Percentiles rank a stretch among this genome's conserved stretches.
Conservation (phyloP, 306 rosid species). For the Carpinus viminea region DNA sequence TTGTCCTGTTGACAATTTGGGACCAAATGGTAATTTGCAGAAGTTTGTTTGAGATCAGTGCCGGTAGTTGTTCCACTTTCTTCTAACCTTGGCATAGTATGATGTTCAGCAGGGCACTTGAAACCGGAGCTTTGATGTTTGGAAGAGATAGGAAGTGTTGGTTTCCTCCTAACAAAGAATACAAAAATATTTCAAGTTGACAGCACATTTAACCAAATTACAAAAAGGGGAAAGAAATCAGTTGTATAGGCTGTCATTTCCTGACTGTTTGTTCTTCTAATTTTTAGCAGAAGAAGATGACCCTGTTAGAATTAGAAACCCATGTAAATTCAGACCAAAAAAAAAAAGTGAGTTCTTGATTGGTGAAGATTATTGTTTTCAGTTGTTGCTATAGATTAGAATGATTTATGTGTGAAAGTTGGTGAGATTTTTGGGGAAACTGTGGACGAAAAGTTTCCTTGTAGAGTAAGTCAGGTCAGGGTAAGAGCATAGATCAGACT, state of each 20-base stretch:
- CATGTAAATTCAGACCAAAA: conserved; percentile 38
- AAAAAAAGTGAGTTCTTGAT: conserved; percentile 31
- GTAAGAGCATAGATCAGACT: conserved; percentile 6
- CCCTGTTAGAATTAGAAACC: conserved; percentile 48
- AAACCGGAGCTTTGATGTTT: conserved; percentile 56
- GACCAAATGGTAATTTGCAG: conserved; percentile 66
- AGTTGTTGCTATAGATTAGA: conserved; percentile 45
- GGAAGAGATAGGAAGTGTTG: conserved; percentile 27
- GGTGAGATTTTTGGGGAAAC: conserved; percentile 34
- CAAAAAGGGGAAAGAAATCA: conserved; percentile 22
- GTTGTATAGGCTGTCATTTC: conserved; percentile 79
- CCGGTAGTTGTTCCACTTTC: conserved; percentile 2
- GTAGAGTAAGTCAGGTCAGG: conserved; percentile 24
- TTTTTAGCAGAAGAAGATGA: conserved; percentile 83
- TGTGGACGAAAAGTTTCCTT: conserved; percentile 6
- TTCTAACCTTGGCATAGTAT: conserved; percentile 22
- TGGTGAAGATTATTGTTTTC: conserved; percentile 48
- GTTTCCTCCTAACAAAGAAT: conserved; percentile 31
- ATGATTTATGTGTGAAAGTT: conserved; percentile 40
- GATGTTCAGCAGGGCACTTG: conserved; percentile 66
- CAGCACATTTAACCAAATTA: conserved; percentile 52
- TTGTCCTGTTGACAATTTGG: conserved; percentile 63
- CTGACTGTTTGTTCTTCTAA: conserved; percentile 82
- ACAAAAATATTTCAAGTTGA: conserved; percentile 45
- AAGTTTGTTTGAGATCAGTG: conserved; percentile 19